phyloP scores from a whole-genome alignment of 495 filamentous ascomycete species.

The Penicillium waksmanii region DNA sequence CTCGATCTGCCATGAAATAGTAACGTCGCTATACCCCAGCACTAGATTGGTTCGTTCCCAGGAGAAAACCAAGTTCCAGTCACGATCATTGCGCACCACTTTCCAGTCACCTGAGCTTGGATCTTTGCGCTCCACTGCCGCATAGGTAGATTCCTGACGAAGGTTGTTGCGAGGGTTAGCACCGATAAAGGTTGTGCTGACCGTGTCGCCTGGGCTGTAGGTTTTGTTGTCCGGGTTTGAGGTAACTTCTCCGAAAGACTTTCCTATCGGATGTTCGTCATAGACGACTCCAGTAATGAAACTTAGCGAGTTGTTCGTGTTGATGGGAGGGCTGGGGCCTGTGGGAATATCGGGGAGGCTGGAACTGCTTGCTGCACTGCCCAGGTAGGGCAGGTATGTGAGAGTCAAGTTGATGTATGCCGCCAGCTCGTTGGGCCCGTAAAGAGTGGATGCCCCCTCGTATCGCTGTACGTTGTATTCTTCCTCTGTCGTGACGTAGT shows the following conservation, averaged over 20 bases:
- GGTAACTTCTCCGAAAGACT: slow-evolving; percentile 74
- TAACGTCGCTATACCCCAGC: slow-evolving; percentile 78
- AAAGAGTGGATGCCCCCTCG: slow-evolving; percentile 93
- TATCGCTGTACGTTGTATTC: slow-evolving; percentile 92
- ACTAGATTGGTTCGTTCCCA: slow-evolving; percentile 77
- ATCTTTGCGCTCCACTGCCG: slow-evolving; percentile 72
- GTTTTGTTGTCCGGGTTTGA: slow-evolving; percentile 53
- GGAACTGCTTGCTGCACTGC: slow-evolving; percentile 41
- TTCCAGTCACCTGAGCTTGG: slow-evolving; percentile 59
- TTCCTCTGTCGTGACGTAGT: slow-evolving; percentile 92
- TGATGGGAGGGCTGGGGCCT: slow-evolving; percentile 77
- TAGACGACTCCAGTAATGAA: slow-evolving; percentile 83
- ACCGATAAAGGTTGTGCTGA: slow-evolving; percentile 75
- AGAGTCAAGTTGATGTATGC: slow-evolving; percentile 88
- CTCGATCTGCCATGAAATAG: slow-evolving; percentile 78
- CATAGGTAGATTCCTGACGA: slow-evolving; percentile 76
- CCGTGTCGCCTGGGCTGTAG: slow-evolving; percentile 60
- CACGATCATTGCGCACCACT: slow-evolving; percentile 52
- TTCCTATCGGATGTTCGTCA: slow-evolving; percentile 72
- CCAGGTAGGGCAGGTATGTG: slow-evolving; percentile 71
- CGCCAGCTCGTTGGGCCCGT: slow-evolving; percentile 87
- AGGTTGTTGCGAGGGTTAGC: slow-evolving; percentile 92
- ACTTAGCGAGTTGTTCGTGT: slow-evolving; percentile 75
- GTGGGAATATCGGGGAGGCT: slow-evolving; percentile 49
- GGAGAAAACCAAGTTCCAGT: slow-evolving; percentile 31